Evolutionary conservation across 2,329 filamentous ascomycete genomes (phyloP).

Genomic region (Paraphaeosphaeria minitans): DNA sequence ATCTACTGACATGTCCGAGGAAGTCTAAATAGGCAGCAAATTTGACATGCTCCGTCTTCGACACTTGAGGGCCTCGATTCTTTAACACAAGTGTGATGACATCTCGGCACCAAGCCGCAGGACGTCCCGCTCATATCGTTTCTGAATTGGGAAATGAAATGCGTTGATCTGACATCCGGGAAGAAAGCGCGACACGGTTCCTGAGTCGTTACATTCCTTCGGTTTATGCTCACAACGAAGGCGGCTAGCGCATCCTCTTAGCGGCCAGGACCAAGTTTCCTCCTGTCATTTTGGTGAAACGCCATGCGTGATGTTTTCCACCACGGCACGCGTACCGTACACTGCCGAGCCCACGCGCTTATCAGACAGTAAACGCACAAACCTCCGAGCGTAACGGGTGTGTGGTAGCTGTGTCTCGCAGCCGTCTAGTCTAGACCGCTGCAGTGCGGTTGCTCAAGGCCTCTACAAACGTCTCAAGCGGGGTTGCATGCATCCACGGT

Average conservation of each 20-base stretch:
- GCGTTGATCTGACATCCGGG: background rate
- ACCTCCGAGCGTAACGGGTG: background rate
- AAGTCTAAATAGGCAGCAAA: background rate
- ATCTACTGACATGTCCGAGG: background rate
- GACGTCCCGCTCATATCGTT: background rate
- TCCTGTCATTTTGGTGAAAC: background rate
- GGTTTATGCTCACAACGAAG: background rate
- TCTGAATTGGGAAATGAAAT: background rate
- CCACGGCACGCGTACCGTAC: background rate
- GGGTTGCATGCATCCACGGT: background rate
- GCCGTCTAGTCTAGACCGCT: background rate
- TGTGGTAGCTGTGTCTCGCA: background rate
- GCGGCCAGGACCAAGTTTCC: background rate
- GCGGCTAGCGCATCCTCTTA: background rate
- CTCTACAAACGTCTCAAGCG: no score
- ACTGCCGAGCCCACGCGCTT: background rate
- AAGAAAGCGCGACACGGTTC: background rate
- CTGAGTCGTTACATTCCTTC: constrained; percentile 5
- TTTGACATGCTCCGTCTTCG: background rate
- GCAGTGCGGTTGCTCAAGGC: background rate
- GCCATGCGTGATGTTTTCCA: background rate
- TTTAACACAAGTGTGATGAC: background rate
- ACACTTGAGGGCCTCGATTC: constrained; percentile 5
- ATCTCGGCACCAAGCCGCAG: background rate
- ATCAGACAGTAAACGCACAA: background rate